Evolutionary conservation across 345 rosid species (phyloP).

Genomic region (Raphanus raphanistrum): DNA sequence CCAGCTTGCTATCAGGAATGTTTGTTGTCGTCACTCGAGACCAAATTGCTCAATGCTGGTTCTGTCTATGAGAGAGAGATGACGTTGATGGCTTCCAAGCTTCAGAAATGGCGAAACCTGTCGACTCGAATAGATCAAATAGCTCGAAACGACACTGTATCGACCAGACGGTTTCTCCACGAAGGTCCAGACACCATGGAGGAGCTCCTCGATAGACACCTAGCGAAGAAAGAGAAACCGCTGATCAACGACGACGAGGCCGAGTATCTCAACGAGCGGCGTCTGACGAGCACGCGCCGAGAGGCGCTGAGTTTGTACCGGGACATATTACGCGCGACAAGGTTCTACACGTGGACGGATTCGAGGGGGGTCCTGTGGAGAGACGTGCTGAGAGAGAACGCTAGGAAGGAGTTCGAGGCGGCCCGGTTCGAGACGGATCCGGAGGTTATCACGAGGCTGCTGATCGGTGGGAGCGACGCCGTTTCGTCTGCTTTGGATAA

Average conservation of each 20-base stretch:
- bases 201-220: constrained; percentile 76
- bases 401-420: constrained; percentile 80
- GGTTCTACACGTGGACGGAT: constrained; percentile 81
- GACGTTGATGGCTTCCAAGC: constrained; percentile 40
- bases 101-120: constrained; percentile 53
- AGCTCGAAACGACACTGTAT: background rate
- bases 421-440: constrained; percentile 85
- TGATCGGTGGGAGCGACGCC: constrained; percentile 83
- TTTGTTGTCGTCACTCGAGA: background rate
- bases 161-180: constrained; percentile 44
- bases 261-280: constrained; percentile 53
- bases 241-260: constrained; percentile 62
- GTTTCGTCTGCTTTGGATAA: constrained; percentile 69
- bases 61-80: background rate
- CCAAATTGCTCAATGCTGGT: background rate
- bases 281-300: constrained; percentile 64
- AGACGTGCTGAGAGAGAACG: constrained; percentile 76
- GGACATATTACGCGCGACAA: constrained; percentile 78
- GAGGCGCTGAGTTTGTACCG: constrained; percentile 84
- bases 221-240: constrained; percentile 55
- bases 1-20: background rate
- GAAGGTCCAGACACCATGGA: constrained; percentile 83
- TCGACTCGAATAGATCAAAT: constrained; percentile 5
- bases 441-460: constrained; percentile 64
- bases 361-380: constrained; percentile 71